phyloP scores from a whole-genome alignment of 768 basidiomycete genomes.

The Xerocomellus chrysenteron region DNA sequence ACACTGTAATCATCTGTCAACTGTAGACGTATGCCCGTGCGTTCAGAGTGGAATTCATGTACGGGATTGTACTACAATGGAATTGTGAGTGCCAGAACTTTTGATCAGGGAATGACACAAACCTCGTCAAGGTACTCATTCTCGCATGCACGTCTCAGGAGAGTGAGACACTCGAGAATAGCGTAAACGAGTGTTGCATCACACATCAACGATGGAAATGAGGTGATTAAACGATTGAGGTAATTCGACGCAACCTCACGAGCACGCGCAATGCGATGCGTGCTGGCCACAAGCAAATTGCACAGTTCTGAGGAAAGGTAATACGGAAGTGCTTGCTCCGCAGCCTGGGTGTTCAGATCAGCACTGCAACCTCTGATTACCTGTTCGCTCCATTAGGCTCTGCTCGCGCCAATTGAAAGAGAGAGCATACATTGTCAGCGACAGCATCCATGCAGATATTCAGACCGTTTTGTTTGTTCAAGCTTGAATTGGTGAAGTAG shows the following conservation, averaged over 20 bases:
- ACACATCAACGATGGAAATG: conserved; percentile 94
- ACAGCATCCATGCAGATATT: conserved; percentile 81
- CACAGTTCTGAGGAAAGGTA: conserved; percentile 72
- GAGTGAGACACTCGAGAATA: conserved; percentile 87
- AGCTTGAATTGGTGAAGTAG: conserved; percentile 84
- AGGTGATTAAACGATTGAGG: conserved; percentile 80
- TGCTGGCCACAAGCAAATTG: conserved; percentile 71
- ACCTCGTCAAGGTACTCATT: conserved; percentile 93
- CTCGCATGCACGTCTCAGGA: conserved; percentile 84
- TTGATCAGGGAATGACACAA: conserved; percentile 13
- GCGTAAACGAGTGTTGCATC: conserved; percentile 83
- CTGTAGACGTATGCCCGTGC: conserved; percentile 70
- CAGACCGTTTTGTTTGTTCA: conserved; percentile 70
- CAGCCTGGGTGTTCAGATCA: conserved; percentile 70
- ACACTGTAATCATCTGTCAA: conserved; percentile 84
- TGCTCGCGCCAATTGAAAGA: not conserved
- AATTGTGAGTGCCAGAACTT: not conserved
- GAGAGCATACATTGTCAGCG: conserved; percentile 67
- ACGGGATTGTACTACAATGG: conserved; percentile 78
- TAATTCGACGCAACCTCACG: conserved; percentile 82
- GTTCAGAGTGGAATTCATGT: conserved; percentile 79
- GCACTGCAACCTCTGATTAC: conserved; percentile 74
- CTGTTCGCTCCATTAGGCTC: conserved; percentile 38
- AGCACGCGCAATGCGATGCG: conserved; percentile 79
- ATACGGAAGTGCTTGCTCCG: conserved; percentile 74